phyloP scores from a whole-genome alignment of 2,329 filamentous ascomycete genomes.

The Arthrobotrys megalospora region DNA sequence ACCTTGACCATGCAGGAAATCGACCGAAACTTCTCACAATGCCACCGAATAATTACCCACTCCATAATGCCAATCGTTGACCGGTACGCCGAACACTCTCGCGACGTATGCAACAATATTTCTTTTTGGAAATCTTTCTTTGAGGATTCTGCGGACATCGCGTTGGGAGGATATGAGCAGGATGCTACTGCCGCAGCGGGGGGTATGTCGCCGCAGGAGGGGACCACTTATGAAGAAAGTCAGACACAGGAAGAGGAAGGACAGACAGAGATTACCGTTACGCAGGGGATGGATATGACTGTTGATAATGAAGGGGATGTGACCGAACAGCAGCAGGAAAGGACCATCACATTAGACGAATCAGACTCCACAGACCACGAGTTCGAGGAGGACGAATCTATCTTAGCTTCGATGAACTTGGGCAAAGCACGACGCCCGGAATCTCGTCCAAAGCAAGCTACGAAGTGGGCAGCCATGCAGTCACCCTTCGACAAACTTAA shows the following conservation, averaged over 20 bases:
- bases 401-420: conserved; percentile 76
- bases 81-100: conserved; percentile 93
- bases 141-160: conserved; percentile 97
- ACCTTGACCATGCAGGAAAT: conserved; percentile 99
- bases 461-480: conserved; percentile 76
- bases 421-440: conserved; percentile 70
- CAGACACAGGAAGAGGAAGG: conserved; percentile 62
- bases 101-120: conserved; percentile 89
- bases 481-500: conserved; percentile 84
- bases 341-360: conserved; percentile 63
- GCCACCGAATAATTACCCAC: conserved; percentile 93
- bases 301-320: conserved; percentile 32
- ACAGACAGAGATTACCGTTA: conserved; percentile 52
- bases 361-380: conserved; percentile 62
- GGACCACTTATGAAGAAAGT: conserved; percentile 68
- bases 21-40: conserved; percentile 97
- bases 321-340: conserved; percentile 57
- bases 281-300: conserved; percentile 27
- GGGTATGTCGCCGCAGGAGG: conserved; percentile 76
- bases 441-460: conserved; percentile 65
- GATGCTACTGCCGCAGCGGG: neutral
- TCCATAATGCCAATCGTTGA: conserved; percentile 94
- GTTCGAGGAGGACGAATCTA: conserved; percentile 73
- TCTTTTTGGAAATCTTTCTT: conserved; percentile 99
- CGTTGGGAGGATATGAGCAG: conserved; percentile 88